A percentile compares a stretch with the other conserved stretches of the same genome.
Evolutionary conservation across 2,329 filamentous ascomycete genomes (phyloP).

Genomic region (Colletotrichum sp.): DNA sequence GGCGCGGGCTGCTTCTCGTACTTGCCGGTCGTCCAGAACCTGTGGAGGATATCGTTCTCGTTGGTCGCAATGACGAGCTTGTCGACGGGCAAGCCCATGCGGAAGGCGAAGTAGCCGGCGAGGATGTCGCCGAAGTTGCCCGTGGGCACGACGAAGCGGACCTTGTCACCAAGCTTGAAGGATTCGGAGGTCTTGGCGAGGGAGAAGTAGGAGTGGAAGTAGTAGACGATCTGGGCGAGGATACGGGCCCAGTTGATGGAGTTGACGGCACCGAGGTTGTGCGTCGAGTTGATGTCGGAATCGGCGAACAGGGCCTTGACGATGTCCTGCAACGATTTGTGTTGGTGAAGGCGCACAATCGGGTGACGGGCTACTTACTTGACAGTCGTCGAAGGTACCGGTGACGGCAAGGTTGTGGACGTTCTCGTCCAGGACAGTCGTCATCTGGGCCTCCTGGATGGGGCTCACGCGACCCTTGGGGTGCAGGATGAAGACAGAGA

Average conservation of each 20-base stretch:
- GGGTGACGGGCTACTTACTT: conserved; percentile 54
- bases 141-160: conserved; percentile 89
- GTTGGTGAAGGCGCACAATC: neutral
- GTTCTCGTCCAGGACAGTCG: conserved; percentile 86
- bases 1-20: conserved; percentile 84
- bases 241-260: conserved; percentile 97
- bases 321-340: conserved; percentile 66
- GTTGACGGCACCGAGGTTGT: conserved; percentile 92
- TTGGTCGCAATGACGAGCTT: conserved; percentile 95
- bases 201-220: conserved; percentile 92
- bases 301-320: conserved; percentile 94
- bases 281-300: conserved; percentile 77
- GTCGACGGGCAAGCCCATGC: conserved; percentile 86
- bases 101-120: conserved; percentile 88
- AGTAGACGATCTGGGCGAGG: conserved; percentile 95
- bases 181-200: conserved; percentile 64
- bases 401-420: conserved; percentile 91
- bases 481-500: conserved; percentile 93
- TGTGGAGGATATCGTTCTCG: conserved; percentile 95
- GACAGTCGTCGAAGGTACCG: conserved; percentile 95
- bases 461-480: conserved; percentile 90
- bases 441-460: conserved; percentile 97
- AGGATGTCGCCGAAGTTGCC: conserved; percentile 98
- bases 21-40: conserved; percentile 89
- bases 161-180: conserved; percentile 69